phyloP scores from a whole-genome alignment of 225 moss, liverwort and hornwort genomes.

The Thuidium tamariscinum region DNA sequence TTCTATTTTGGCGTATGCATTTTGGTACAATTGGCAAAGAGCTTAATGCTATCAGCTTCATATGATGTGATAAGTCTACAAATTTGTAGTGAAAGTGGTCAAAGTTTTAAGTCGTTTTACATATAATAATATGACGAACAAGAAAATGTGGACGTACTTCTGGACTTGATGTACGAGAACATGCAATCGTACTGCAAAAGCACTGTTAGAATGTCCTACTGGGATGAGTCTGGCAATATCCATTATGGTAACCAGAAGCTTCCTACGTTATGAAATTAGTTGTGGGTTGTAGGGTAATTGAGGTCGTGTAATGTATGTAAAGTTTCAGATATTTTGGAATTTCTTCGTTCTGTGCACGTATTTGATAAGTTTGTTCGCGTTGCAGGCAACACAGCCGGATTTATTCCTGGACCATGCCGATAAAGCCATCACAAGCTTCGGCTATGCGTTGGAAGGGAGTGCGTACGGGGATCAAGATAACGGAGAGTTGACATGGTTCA shows the following conservation, averaged over 20 bases:
- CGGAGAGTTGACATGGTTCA: conserved; percentile 52
- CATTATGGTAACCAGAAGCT: neutral
- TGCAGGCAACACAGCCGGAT: conserved; percentile 34
- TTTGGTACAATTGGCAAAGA: neutral
- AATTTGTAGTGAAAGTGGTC: neutral
- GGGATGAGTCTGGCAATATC: neutral
- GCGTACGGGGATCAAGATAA: conserved; percentile 37
- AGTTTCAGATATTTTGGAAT: neutral
- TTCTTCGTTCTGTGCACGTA: neutral
- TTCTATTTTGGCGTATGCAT: neutral
- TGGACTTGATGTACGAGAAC: neutral
- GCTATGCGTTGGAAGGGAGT: conserved; percentile 36
- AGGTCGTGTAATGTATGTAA: neutral
- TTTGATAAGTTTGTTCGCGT: neutral
- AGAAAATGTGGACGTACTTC: neutral
- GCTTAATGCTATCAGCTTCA: neutral
- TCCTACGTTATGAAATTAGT: neutral
- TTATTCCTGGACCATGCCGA: conserved; percentile 32
- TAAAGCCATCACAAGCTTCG: conserved; percentile 31
- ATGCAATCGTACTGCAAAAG: neutral
- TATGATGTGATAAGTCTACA: neutral
- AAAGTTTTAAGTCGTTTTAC: neutral
- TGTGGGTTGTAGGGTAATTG: neutral
- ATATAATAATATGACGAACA: neutral
- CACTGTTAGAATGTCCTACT: neutral